Evolutionary conservation across 257 asterid genomes (phyloP).

Genomic region (Echium plantagineum): DNA sequence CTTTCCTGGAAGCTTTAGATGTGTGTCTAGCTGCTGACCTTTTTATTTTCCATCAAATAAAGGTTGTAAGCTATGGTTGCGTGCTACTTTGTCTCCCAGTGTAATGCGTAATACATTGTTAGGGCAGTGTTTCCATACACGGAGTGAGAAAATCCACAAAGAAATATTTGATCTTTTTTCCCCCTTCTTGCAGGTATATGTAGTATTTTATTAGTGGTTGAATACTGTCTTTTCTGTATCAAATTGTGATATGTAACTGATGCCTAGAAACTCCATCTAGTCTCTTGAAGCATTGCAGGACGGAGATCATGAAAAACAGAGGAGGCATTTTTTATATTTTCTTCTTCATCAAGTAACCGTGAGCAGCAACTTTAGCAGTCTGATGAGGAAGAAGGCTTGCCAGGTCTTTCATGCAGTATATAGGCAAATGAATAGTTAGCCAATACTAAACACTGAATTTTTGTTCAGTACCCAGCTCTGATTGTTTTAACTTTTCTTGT

Average conservation of each 20-base stretch:
- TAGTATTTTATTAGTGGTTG: constrained; percentile 10
- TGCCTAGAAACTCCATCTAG: constrained; percentile 22
- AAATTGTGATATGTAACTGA: background rate
- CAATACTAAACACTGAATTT: constrained; percentile 6
- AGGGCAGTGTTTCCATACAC: constrained; percentile 98
- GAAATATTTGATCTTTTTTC: constrained; percentile 96
- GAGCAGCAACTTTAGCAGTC: constrained; percentile 83
- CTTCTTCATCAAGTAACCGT: constrained; percentile 94
- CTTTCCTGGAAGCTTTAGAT: constrained; percentile 14
- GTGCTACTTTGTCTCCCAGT: constrained; percentile 86
- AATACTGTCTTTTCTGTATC: background rate
- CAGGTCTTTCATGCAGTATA: constrained; percentile 46
- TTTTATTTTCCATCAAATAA: constrained; percentile 13
- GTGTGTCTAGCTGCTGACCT: constrained; percentile 4
- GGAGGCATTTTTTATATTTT: constrained; percentile 83
- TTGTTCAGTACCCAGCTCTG: constrained; percentile 3
- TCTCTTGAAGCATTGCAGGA: constrained; percentile 98
- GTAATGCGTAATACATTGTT: constrained; percentile 91
- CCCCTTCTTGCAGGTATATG: constrained; percentile 89
- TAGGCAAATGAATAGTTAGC: constrained; percentile 9
- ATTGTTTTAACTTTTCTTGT: constrained; percentile 15
- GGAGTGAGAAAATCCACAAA: constrained; percentile 95
- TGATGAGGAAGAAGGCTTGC: constrained; percentile 91
- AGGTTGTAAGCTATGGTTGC: constrained; percentile 97
- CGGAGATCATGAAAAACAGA: constrained; percentile 93